Base-by-base conservation (phyloP, 345 rosid genomes). In the Eucalyptus grandis region DNA sequence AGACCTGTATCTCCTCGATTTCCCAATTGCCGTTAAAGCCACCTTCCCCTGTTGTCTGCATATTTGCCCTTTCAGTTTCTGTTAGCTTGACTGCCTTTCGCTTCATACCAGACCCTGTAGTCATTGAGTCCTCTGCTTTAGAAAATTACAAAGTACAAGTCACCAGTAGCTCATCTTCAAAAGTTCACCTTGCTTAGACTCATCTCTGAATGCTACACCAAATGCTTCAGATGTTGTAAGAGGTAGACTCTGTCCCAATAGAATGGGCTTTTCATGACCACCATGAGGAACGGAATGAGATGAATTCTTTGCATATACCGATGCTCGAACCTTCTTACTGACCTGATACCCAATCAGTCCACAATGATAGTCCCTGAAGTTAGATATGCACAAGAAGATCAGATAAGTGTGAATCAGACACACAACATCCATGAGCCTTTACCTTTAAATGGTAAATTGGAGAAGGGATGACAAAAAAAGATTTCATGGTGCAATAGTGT, bases 321-420 rank as follows among this genome's bases (percentile, higher is more conserved):
- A 34, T 67, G 67, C 88, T 87, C 91, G 93, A 92, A 89, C 89
- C 94, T 91, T 98, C 91, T 91, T 97, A 12, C 5, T 87, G 53
- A 87, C 93, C 77, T 88, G 95, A 94, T 98, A 97, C 27, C 99
- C 99, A 90, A 98, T 93, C 90, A 96, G 92, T 89, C 91, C 95
- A 91, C 96, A 97, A 94, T 95, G 96, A 91, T 89, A 93, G 88
- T 92, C 92, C 99, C 99, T 98, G 92, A 90, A 50, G 93, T 77
- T 40, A 40, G 5, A 77, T 40, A 60, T 51, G 30, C 47, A 77
- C 80, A 53, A 58, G 22, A 87, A 31, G n/a, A 62, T 82, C 80
- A 81, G 80, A 19, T n/a, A 46, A 58, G 82, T 65, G 31, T 53
- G 37, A 87, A 87, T 62, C 50, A 87, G 88, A 87, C 67, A 44